Evolutionary conservation across 805 yeast genomes (phyloP), one percentile per base, ranked within the genome.

Genomic region (Yarrowia sp.): DNA sequence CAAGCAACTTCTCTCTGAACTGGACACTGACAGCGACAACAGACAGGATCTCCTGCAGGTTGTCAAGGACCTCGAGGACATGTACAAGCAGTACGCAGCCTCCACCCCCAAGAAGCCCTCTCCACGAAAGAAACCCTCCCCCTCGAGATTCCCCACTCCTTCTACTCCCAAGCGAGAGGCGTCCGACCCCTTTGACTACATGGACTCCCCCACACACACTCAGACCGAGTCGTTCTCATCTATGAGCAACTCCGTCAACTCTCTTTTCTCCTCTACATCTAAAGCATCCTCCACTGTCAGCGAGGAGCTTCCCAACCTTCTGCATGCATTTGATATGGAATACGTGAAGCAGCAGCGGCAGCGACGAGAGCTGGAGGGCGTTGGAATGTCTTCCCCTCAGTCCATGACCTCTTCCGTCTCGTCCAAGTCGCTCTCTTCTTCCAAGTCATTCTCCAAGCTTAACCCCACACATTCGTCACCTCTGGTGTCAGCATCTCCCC

Each of bases 291-390:
- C 70, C 21, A 63, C 71, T 1, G 65, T 68, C 28, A 48, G 67
- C 3, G 73, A 71, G 2, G 73, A 71, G 38, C 64, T 71, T 24
- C 72, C 72, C 17, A 59, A 66, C 28, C 56, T 71, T 12, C 24
- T 71, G 67, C 64, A 66, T 32, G 73, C 72, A 10, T 71, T 71
- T 52, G 71, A 68, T 17, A 48, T 59, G 26, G 71, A 68, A 4
- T 66, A 68, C 41, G 59, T 59, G n/a, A 67, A 67, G 40, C 62
- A 62, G 41, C 65, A 54, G 22, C 40, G 48, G 16, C 52, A 48
- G 33, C 38, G 63, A 58, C 62, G 63, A 21, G 35, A 36, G 26
- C 26, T 30, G 36, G 54, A 49, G 4, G 44, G 41, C 62, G 32
- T 26, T 14, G 56, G 56, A 16, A 16, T 24, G 17, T 40, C 65